phyloP scores from a whole-genome alignment of 106 monocot genomes.

The Xerophyta viscosa region DNA sequence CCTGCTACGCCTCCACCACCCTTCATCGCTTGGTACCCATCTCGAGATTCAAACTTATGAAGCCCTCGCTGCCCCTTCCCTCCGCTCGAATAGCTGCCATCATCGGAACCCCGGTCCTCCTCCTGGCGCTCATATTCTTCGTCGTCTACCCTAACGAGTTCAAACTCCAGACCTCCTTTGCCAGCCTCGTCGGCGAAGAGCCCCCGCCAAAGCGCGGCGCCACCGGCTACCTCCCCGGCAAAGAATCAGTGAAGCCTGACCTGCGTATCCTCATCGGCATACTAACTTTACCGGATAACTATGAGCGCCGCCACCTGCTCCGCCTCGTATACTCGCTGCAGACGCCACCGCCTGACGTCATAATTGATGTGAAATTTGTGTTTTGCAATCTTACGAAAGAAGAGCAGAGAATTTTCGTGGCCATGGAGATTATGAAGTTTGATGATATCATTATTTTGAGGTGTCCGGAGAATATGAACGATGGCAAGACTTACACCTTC shows the following conservation, averaged over 20 bases:
- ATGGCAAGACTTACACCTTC: slow-evolving; percentile 53
- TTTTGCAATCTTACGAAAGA: slow-evolving; percentile 43
- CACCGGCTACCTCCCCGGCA: slow-evolving; percentile 10
- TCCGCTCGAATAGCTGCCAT: slow-evolving; percentile 1
- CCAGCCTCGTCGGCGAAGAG: neutral
- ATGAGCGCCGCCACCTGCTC: slow-evolving; percentile 18
- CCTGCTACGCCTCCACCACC: too few relatives aligned
- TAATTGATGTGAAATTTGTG: slow-evolving; percentile 25
- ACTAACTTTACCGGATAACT: slow-evolving; percentile 5
- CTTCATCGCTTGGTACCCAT: too few relatives aligned
- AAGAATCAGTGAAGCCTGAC: neutral
- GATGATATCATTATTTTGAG: slow-evolving; percentile 48
- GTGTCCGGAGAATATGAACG: slow-evolving; percentile 64
- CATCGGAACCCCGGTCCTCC: slow-evolving; percentile 7
- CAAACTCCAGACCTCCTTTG: slow-evolving; percentile 3
- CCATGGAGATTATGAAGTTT: slow-evolving; percentile 42
- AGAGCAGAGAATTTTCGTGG: slow-evolving; percentile 31
- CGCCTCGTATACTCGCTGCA: neutral
- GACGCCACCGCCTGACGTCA: neutral
- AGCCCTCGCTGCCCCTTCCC: neutral
- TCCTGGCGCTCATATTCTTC: slow-evolving; percentile 5
- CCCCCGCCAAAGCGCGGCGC: slow-evolving; percentile 3
- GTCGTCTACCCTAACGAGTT: neutral
- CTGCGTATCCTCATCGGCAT: slow-evolving; percentile 1
- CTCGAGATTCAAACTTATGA: too few relatives aligned